These are phyloP conservation scores for Coemansia sp. DNA, from an alignment of 192 early-diverging fungal species.

Conservation along the genomic window DNA sequence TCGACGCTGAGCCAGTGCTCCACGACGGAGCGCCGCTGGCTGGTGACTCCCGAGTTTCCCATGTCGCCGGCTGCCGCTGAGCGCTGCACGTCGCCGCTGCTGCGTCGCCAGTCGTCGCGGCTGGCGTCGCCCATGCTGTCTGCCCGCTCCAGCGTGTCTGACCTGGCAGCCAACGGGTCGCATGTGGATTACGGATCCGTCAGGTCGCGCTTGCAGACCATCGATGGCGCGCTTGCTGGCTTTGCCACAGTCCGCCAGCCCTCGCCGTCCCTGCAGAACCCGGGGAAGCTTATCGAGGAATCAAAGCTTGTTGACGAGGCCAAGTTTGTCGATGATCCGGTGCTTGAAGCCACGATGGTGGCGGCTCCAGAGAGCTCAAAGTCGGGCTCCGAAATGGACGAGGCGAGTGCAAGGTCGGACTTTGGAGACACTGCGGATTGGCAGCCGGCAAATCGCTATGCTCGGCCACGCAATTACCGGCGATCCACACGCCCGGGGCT, in stretches of 20 bases:
- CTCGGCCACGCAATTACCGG: conserved; percentile 14
- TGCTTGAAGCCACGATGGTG: neutral
- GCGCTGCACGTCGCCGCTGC: conserved; percentile 6
- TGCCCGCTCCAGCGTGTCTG: conserved; percentile 40
- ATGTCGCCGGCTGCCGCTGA: conserved; percentile 4
- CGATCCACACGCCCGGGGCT: conserved; percentile 8
- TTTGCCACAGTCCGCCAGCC: conserved; percentile 10
- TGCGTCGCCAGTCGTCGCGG: conserved; percentile 38
- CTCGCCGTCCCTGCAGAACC: neutral
- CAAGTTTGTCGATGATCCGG: neutral
- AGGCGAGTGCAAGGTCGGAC: too few species aligned
- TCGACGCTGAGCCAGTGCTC: conserved; percentile 52
- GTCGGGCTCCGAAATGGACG: too few species aligned
- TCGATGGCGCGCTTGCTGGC: conserved; percentile 12
- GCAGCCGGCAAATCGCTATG: neutral
- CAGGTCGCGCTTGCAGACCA: conserved; percentile 11
- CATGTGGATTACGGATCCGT: conserved; percentile 1
- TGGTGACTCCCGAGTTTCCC: conserved; percentile 25
- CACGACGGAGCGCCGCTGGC: conserved; percentile 50
- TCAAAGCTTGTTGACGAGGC: neutral
- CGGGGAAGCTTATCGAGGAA: neutral
- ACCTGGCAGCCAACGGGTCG: conserved; percentile 7
- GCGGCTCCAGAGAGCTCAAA: neutral
- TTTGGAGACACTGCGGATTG: neutral
- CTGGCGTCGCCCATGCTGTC: conserved; percentile 34